phyloP scores from a whole-genome alignment of 208 protist genomes.

The Leptomonas seymouri region DNA sequence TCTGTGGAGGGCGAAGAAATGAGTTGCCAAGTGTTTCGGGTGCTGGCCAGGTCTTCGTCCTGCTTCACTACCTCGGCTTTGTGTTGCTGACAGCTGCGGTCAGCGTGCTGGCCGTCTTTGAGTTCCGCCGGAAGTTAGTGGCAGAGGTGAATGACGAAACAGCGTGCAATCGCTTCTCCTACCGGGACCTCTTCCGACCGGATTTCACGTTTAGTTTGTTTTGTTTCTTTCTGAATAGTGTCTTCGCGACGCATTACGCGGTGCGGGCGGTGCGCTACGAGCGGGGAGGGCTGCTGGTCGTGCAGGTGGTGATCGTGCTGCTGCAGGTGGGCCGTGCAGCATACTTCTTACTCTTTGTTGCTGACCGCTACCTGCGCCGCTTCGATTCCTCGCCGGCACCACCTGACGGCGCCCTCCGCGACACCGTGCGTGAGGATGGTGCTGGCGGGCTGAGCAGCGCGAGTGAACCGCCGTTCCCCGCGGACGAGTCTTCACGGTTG shows the following conservation, averaged over 20 bases:
- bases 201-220: slow-evolving; percentile 52
- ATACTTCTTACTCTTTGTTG: slow-evolving; percentile 46
- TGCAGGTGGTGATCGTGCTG: slow-evolving; percentile 42
- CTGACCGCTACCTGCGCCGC: slow-evolving; percentile 24
- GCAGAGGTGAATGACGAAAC: slow-evolving; percentile 35
- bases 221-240: slow-evolving; percentile 50
- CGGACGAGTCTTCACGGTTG: neutral
- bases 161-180: slow-evolving; percentile 41
- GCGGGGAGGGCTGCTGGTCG: slow-evolving; percentile 50
- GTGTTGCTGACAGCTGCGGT: slow-evolving; percentile 12
- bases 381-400: neutral
- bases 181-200: slow-evolving; percentile 34
- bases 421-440: too few species aligned
- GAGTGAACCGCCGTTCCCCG: neutral
- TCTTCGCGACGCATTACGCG: slow-evolving; percentile 43
- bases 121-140: neutral
- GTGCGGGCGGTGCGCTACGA: slow-evolving; percentile 64
- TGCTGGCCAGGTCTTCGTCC: slow-evolving; percentile 33
- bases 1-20: neutral
- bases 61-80: slow-evolving; percentile 41
- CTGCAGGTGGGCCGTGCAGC: slow-evolving; percentile 43
- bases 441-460: too few species aligned
- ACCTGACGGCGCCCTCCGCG: too few species aligned
- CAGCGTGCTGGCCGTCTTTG: slow-evolving; percentile 20
- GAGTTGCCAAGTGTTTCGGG: slow-evolving; percentile 18